Conservation (phyloP, 345 rosid species). For the Boechera stricta region DNA sequence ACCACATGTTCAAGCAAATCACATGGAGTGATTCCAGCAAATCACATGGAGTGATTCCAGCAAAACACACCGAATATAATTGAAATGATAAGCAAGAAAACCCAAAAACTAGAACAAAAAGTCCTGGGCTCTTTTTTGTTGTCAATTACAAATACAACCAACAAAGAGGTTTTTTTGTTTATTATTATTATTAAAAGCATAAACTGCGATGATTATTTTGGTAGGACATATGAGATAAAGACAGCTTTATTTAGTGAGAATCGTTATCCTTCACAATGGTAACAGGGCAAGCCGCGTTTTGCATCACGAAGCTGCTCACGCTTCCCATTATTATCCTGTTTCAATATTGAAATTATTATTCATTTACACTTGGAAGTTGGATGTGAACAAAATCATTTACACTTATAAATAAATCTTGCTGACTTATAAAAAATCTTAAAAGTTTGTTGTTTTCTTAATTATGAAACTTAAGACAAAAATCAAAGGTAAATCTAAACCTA, state of each 20-base stretch:
- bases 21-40: slow-evolving; percentile 36
- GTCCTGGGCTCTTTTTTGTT: background rate
- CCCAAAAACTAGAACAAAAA: background rate
- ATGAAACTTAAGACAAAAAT: background rate
- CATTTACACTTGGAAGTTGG: background rate
- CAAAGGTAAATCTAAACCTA: slow-evolving; percentile 13
- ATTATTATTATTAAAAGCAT: background rate
- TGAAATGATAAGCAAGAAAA: background rate
- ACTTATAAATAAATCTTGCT: too few species aligned
- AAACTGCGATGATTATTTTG: slow-evolving; percentile 11
- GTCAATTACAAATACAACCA: slow-evolving; percentile 20
- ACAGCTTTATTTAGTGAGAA: slow-evolving; percentile 12
- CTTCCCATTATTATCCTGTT: slow-evolving; percentile 85
- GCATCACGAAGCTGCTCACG: slow-evolving; percentile 59
- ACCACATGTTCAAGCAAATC: slow-evolving; percentile 25
- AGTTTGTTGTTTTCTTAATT: background rate
- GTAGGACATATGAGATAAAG: slow-evolving; percentile 16
- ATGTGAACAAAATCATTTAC: background rate
- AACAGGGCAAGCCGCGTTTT: slow-evolving; percentile 64
- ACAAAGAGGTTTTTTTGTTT: background rate
- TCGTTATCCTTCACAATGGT: slow-evolving; percentile 57
- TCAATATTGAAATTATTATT: background rate
- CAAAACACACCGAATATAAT: background rate
- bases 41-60: slow-evolving; percentile 33
- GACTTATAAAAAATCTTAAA: background rate